Evolutionary conservation across 208 protist genomes (phyloP), one percentile per base, ranked within the genome.

Genomic region (Zelonia costaricensis): DNA sequence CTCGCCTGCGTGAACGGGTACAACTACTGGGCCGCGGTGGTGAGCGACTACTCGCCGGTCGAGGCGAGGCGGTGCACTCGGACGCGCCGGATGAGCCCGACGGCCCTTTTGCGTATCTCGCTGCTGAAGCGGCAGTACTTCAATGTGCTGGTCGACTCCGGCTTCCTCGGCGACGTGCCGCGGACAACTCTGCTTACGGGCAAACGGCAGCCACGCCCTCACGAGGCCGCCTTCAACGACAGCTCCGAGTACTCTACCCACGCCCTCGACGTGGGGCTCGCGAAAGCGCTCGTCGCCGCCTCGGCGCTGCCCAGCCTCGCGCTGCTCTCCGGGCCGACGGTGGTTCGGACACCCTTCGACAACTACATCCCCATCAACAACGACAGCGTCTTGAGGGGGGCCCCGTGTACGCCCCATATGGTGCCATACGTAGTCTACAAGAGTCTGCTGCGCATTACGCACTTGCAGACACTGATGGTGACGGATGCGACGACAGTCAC

Each of bases 1-100:
- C 80, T 98, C 54, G 86, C 83, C 16, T 68, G 71, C 12, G 59
- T 96, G 23, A 96, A 97, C 69, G 93, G 78, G 4, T 98, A 91
- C 78, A 94, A 97, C 64, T 88, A 82, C 57, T 98, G 93, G 89
- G 78, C 82, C 0, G 49, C 77, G 25, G 55, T 82, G 35, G 72
- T 76, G 46, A 40, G 75, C 42, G n/a, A 63, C 10, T 71, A 80
- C 46, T 25, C 74, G 15, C 70, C 80, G 6, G 65, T 53, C 22
- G 64, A 82, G 45, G 72, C 86, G 9, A 62, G 76, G 7, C 53
- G 47, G 36, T 66, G 70, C 51, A 58, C 92, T 23, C 62, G 84
- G 44, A 74, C 72, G 39, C 80, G 86, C 31, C 56, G 72, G 49
- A 71, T 96, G 18, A 91, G 82, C 64, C 70, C 87, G 0, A 68